Evolutionary conservation across 768 basidiomycete genomes (phyloP), one percentile per base, ranked within the genome.

Genomic region (Boletus reticuloceps): DNA sequence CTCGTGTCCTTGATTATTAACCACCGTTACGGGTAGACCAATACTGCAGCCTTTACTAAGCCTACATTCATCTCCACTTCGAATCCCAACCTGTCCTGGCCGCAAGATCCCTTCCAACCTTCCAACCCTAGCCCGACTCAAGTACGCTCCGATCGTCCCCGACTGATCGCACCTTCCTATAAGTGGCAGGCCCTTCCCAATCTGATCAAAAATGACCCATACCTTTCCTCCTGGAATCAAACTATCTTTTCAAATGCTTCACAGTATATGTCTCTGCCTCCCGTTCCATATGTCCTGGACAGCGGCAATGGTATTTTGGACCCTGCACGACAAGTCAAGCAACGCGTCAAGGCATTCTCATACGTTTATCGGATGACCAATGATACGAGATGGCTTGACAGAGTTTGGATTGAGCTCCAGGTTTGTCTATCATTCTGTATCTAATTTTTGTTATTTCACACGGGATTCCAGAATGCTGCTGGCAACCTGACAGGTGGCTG

Each of bases 331-430:
- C 82, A 89, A 70, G 79, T 96, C 66, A 98, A 99, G 73, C 79
- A 88, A 76, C 82, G 91, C 51, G 77, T 98, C 73, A 99, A 99
- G 74, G 91, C 91, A 47, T 94, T 91, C 74, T 83, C 85, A 1
- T 99, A 98, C 65, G 94, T 80, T 32, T 98, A 88, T 72, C 84
- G 84, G 45, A 85, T 97, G 83, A 90, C 93, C 50, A 92, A 94
- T 58, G 86, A 98, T 70, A 94, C 91, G 11, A 84, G 82, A 68
- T 99, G 91, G 89, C 85, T 86, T 8, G 91, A 98, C 65, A 82
- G 94, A 49, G 78, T 86, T 14, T 97, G 85, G 86, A 67, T 66
- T 10, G 97, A 99, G 72, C 73, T 99, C 36, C 78, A 85, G 74
- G 94, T 92, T 63, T 49, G 85, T 74, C n/a, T 54, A 14, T 45